Conservation (phyloP, 441 rosid species). For the Populus hybrid region DNA sequence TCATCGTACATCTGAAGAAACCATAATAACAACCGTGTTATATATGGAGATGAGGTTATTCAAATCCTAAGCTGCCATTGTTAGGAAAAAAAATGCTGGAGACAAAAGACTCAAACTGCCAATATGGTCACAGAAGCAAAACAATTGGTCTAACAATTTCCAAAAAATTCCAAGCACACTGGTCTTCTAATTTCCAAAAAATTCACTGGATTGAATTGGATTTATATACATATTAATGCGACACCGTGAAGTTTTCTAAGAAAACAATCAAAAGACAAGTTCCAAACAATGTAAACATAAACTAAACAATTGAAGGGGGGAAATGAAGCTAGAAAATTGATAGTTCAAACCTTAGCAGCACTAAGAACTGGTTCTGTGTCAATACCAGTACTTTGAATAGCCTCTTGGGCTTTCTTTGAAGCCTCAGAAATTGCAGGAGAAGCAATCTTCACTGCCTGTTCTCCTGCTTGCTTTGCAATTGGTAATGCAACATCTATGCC, state of each 20-base stretch:
- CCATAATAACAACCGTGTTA: no score
- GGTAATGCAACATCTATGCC: conserved; percentile 70
- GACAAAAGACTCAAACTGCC: not conserved
- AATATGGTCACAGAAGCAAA: not conserved
- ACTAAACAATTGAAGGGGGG: not conserved
- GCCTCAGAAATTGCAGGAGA: conserved; percentile 83
- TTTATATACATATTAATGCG: not conserved
- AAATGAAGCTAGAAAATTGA: not conserved
- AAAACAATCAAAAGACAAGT: not conserved
- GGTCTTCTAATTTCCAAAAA: not conserved
- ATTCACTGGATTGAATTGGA: not conserved
- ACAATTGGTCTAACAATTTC: not conserved
- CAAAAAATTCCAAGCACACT: not conserved
- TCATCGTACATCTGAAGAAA: not conserved
- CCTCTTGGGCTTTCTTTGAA: conserved; percentile 84
- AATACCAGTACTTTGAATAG: conserved; percentile 72
- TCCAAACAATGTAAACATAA: not conserved
- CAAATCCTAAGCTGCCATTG: not conserved
- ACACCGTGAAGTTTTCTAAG: not conserved
- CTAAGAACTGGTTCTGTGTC: conserved; percentile 58
- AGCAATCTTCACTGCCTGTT: conserved; percentile 66
- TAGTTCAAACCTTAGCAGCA: conserved; percentile 69
- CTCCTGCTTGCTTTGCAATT: conserved; percentile 64
- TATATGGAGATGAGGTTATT: not conserved
- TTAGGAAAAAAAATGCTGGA: not conserved